Percentiles rank a stretch among this genome's conserved stretches.
Evolutionary conservation across 2,329 filamentous ascomycete species (phyloP).

Genomic region (Colletotrichum eremochloae): DNA sequence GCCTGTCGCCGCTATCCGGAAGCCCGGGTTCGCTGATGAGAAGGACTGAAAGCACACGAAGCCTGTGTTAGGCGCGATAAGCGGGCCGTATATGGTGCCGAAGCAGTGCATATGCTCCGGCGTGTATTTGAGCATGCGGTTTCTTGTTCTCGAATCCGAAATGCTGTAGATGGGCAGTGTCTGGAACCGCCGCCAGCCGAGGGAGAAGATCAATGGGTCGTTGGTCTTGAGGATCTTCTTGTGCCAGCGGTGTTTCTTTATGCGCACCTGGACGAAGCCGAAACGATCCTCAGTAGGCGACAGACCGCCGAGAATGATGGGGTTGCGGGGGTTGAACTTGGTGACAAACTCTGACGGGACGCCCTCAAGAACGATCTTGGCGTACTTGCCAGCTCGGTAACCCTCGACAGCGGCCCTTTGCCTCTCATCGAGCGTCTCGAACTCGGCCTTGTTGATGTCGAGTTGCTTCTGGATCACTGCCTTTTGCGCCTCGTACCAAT

Average conservation of each 20-base stretch:
- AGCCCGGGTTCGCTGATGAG: slow-evolving; percentile 85
- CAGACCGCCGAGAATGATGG: slow-evolving; percentile 91
- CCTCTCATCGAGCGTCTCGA: slow-evolving; percentile 85
- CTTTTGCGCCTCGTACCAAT: slow-evolving; percentile 99
- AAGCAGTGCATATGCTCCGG: slow-evolving; percentile 99
- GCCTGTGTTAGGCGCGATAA: slow-evolving; percentile 95
- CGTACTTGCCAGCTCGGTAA: slow-evolving; percentile 92
- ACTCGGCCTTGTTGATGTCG: slow-evolving; percentile 96
- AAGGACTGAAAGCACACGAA: slow-evolving; percentile 95
- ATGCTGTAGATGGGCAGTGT: slow-evolving; percentile 93
- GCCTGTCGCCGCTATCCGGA: slow-evolving; percentile 94
- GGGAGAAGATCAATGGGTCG: slow-evolving; percentile 95
- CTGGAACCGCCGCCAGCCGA: slow-evolving; percentile 97
- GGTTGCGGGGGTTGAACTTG: slow-evolving; percentile 84
- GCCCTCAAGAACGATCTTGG: slow-evolving; percentile 87
- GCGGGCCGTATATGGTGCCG: slow-evolving; percentile 92
- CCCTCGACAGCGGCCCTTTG: slow-evolving; percentile 90
- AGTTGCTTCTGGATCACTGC: slow-evolving; percentile 94
- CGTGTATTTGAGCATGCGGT: slow-evolving; percentile 98
- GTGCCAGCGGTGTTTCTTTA: slow-evolving; percentile 98
- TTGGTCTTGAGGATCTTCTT: slow-evolving; percentile 99
- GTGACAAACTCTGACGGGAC: slow-evolving; percentile 92
- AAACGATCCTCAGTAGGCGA: slow-evolving; percentile 95
- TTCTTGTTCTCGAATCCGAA: slow-evolving; percentile 91
- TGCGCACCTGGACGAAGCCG: slow-evolving; percentile 93